Percentiles rank a stretch among this genome's conserved stretches.
phyloP scores from a whole-genome alignment of 257 asterid species.

The Hygrophila difformis region DNA sequence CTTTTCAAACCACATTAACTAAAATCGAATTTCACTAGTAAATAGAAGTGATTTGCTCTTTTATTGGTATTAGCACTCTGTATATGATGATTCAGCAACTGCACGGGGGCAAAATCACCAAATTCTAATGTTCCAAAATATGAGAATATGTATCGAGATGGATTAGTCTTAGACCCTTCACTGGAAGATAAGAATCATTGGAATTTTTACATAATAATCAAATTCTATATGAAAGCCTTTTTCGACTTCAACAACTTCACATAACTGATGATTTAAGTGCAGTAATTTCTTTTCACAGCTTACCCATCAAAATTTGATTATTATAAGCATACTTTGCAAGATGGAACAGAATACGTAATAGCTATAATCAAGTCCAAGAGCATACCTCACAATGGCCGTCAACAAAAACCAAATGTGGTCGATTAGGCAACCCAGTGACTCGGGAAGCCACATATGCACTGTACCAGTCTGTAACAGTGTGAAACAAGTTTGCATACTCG shows the following conservation, averaged over 20 bases:
- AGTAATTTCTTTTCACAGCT: not conserved
- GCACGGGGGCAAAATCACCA: no score
- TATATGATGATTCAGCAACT: no score
- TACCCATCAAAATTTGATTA: not conserved
- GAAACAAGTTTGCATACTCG: slow-evolving; percentile 92
- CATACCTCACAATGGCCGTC: slow-evolving; percentile 98
- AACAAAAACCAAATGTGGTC: slow-evolving; percentile 82
- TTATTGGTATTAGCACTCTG: no score
- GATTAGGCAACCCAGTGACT: slow-evolving; percentile 82
- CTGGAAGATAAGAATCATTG: not conserved
- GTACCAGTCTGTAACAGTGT: slow-evolving; percentile 96
- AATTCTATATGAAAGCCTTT: no score
- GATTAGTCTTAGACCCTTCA: not conserved
- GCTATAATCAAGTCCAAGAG: not conserved
- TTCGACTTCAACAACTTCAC: not conserved
- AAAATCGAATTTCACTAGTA: no score
- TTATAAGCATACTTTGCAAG: not conserved
- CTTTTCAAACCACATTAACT: no score
- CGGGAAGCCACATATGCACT: slow-evolving; percentile 86
- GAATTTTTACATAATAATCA: not conserved
- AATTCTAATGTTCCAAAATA: no score
- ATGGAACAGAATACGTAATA: not conserved
- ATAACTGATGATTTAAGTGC: no score
- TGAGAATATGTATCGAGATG: no score
- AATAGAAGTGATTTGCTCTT: no score